phyloP scores from a whole-genome alignment of 108 stramenopile genomes.

The Fragilaria radians region DNA sequence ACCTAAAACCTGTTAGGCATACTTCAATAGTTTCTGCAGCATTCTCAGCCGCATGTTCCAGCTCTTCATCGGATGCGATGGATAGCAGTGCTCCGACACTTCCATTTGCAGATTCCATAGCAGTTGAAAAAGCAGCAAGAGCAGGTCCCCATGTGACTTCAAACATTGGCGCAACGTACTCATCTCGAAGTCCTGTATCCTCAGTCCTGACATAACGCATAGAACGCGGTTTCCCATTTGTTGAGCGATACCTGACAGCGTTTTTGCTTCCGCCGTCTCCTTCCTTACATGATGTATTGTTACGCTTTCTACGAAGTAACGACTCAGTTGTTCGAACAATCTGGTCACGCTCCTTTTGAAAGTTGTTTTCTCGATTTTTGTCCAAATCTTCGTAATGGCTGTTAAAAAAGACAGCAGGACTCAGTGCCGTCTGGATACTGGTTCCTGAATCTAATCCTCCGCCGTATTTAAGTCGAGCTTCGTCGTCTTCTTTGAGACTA shows the following conservation, averaged over 20 bases:
- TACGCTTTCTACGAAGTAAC: constrained; percentile 24
- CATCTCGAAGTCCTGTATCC: constrained; percentile 60
- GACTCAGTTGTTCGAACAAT: constrained; percentile 85
- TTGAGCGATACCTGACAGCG: background rate
- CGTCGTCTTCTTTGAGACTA: constrained; percentile 95
- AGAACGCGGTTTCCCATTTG: background rate
- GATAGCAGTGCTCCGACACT: constrained; percentile 61
- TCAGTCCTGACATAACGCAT: too few species aligned
- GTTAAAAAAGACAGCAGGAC: constrained; percentile 63
- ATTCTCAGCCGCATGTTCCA: constrained; percentile 76
- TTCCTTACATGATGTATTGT: constrained; percentile 15
- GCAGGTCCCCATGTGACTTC: constrained; percentile 98
- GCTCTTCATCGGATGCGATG: constrained; percentile 79
- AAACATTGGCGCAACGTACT: constrained; percentile 92
- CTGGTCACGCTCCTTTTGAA: constrained; percentile 90
- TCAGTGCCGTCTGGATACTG: constrained; percentile 41
- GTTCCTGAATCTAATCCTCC: constrained; percentile 39
- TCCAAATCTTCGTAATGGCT: constrained; percentile 38
- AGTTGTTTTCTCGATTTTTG: constrained; percentile 75
- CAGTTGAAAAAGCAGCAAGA: constrained; percentile 89
- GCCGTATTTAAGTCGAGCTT: too few species aligned
- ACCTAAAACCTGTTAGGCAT: constrained; percentile 83
- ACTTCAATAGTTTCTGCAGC: constrained; percentile 70
- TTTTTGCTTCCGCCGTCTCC: background rate
- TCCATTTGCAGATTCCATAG: constrained; percentile 73